Percentiles rank a stretch among this genome's conserved stretches.
These are phyloP conservation scores for Zasmidium angulare DNA, from an alignment of 2,329 filamentous ascomycete species.

Conservation along the genomic window DNA sequence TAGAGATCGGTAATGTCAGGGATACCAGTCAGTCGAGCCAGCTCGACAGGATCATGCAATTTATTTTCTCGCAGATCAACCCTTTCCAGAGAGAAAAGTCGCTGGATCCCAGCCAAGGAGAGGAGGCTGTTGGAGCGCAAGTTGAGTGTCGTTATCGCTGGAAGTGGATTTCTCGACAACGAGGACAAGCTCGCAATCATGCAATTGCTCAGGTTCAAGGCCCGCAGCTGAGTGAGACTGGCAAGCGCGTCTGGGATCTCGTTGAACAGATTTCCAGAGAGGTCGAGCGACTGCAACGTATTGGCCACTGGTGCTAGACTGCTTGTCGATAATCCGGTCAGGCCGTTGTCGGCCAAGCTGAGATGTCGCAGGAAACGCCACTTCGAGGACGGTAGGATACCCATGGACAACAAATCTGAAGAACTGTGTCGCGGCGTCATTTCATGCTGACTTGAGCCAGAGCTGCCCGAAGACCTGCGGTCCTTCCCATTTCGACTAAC, in stretches of 20 bases:
- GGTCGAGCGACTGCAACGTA: slow-evolving; percentile 85
- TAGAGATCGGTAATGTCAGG: slow-evolving; percentile 92
- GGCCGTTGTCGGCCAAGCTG: slow-evolving; percentile 84
- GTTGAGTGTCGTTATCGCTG: slow-evolving; percentile 90
- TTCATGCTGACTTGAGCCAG: slow-evolving; percentile 70
- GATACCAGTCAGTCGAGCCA: slow-evolving; percentile 84
- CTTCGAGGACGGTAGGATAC: slow-evolving; percentile 77
- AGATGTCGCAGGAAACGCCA: slow-evolving; percentile 95
- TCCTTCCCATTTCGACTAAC: slow-evolving; percentile 66
- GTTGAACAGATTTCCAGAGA: slow-evolving; percentile 90
- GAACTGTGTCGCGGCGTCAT: slow-evolving; percentile 64
- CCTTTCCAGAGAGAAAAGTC: slow-evolving; percentile 81
- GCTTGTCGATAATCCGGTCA: slow-evolving; percentile 73
- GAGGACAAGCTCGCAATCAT: slow-evolving; percentile 97
- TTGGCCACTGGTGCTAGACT: slow-evolving; percentile 81
- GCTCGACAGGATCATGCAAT: slow-evolving; percentile 84
- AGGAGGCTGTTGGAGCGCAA: slow-evolving; percentile 83
- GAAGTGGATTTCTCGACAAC: slow-evolving; percentile 78
- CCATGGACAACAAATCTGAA: slow-evolving; percentile 71
- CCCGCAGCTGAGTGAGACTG: slow-evolving; percentile 80
- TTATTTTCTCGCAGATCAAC: slow-evolving; percentile 89
- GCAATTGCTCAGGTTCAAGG: slow-evolving; percentile 90
- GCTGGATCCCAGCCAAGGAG: slow-evolving; percentile 87
- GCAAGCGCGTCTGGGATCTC: slow-evolving; percentile 91
- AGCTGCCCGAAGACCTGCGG: slow-evolving; percentile 87